Percentiles rank a stretch among this genome's conserved stretches.
Evolutionary conservation across 208 protist species (phyloP).

Genomic region (Trypanosoma congolense): DNA sequence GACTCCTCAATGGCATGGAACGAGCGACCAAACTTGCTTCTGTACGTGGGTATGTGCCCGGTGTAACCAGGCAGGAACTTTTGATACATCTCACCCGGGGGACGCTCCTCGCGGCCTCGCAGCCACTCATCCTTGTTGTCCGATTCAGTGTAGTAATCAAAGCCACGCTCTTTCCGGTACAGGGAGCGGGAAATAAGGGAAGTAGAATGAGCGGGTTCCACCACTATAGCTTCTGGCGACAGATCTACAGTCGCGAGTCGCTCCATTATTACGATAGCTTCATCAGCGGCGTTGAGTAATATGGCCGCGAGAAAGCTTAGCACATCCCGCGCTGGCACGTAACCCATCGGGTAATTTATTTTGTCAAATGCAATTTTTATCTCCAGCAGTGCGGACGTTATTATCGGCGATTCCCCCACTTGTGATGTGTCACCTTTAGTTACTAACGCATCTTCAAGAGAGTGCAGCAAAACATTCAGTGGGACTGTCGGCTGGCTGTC

Average conservation of each 20-base stretch:
- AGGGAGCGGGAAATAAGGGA: not conserved
- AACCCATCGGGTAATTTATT: slow-evolving; percentile 29
- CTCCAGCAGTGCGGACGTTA: slow-evolving; percentile 11
- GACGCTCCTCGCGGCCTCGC: slow-evolving; percentile 47
- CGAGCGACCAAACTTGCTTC: slow-evolving; percentile 76
- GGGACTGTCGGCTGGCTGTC: not conserved
- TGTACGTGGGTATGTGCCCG: slow-evolving; percentile 75
- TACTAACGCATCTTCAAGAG: slow-evolving; percentile 9
- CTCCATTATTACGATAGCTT: slow-evolving; percentile 11
- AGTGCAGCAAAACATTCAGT: slow-evolving; percentile 5
- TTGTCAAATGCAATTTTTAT: slow-evolving; percentile 29
- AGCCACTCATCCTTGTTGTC: slow-evolving; percentile 81
- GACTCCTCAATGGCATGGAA: slow-evolving; percentile 88
- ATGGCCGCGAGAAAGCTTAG: slow-evolving; percentile 33
- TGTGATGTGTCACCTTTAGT: not conserved
- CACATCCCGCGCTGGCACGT: slow-evolving; percentile 30
- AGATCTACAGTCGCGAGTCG: slow-evolving; percentile 18
- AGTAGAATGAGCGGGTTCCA: not conserved
- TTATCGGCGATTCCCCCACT: not conserved
- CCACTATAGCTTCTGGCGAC: slow-evolving; percentile 1
- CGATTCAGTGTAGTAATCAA: slow-evolving; percentile 56
- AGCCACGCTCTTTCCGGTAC: slow-evolving; percentile 16
- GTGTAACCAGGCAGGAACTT: slow-evolving; percentile 67
- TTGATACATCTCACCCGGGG: slow-evolving; percentile 49
- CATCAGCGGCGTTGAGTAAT: slow-evolving; percentile 23